Conservation (phyloP, 73 alveolate genomes). For the Paramecium primaurelia region DNA sequence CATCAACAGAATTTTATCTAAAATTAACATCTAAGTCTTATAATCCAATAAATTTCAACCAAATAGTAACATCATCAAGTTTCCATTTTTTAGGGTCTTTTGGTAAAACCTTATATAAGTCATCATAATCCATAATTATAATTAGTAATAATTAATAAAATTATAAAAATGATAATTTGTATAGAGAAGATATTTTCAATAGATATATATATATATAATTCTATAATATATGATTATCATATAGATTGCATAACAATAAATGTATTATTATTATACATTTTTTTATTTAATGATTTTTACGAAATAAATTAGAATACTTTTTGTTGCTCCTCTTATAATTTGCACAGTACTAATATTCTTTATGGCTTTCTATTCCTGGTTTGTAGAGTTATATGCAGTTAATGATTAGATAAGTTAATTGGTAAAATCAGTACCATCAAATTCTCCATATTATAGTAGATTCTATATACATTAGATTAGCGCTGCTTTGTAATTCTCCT, state of each 20-base stretch:
- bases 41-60: constrained; percentile 16
- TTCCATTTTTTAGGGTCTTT: constrained; percentile 39
- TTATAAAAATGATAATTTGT: background rate
- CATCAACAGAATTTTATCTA: constrained; percentile 18
- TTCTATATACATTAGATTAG: background rate
- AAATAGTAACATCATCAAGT: background rate
- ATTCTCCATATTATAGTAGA: background rate
- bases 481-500: background rate
- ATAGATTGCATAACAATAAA: background rate
- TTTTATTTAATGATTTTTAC: background rate
- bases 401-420: background rate
- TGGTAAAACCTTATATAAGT: background rate
- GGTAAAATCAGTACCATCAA: too few relatives aligned
- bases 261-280: background rate
- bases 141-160: background rate
- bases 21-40: background rate
- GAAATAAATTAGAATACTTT: constrained; percentile 22
- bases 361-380: constrained; percentile 26
- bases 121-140: constrained; percentile 12
- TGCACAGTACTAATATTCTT: background rate
- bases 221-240: background rate
- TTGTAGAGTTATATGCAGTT: background rate
- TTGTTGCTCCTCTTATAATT: background rate
- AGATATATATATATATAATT: too few relatives aligned
- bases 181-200: background rate